Evolutionary conservation across 2,329 filamentous ascomycete species (phyloP), one percentile per base, ranked within the genome.

Genomic region (Talaromyces marneffei): DNA sequence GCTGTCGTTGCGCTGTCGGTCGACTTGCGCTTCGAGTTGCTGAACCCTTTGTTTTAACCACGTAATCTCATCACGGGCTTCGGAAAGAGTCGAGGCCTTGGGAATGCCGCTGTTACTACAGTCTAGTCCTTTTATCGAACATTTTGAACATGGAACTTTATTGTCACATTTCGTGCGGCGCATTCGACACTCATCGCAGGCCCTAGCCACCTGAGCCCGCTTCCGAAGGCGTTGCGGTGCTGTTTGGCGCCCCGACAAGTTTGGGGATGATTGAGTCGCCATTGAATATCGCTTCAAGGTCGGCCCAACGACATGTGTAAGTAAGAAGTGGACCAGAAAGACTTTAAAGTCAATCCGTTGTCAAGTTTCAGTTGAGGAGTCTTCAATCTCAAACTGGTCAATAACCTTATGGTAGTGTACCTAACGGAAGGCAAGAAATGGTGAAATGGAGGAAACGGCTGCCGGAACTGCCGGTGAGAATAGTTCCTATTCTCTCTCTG

Each of bases 111-210:
- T 55, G 12, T 60, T 60, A 31, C 25, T 60, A 39, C 59, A 60
- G 3, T 18, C 33, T 23, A 44, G 27, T 9, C 50, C 59, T 31
- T 23, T 60, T 9, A 16, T 40, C 27, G 25, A 20, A 12, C 59
- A 60, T 25, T 62, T 59, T 5, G 39, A 55, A 29, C 60, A 62
- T 27, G 60, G 60, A 25, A 54, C 27, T 23, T 37, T 62, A 27
- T 55, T 40, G 10, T 62, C 60, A n/a, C 60, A 62, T 48, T 62
- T 62, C 12, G 52, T 59, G n/a, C 60, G 60, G 23, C 33, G 56
- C 7, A 46, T 42, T 29, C 60, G 60, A 20, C 60, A 62, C 52
- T 37, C 40, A 62, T 62, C 60, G 29, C 60, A 62, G 8, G 60
- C 60, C 40, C 60, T 44, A 16, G 60, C 60, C 7, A 62, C 60